A percentile compares a stretch with the other conserved stretches of the same genome.
These are phyloP conservation scores for Magnolia changhungtana DNA, from an alignment of 164 flowering plant species.

Conservation along the genomic window DNA sequence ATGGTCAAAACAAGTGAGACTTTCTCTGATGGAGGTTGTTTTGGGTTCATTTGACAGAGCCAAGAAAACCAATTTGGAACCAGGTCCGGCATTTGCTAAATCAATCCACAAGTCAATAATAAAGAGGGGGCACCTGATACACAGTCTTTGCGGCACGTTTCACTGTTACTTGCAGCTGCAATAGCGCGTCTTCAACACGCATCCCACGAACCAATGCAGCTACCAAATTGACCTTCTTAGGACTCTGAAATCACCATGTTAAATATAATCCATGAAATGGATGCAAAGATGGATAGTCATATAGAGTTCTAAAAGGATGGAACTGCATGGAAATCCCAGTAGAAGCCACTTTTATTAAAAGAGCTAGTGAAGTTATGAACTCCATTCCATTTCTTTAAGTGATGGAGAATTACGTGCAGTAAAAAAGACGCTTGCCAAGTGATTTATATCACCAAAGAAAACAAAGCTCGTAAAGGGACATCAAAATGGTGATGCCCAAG, in stretches of 20 bases:
- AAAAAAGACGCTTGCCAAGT: no score
- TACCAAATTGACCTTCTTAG: constrained; percentile 92
- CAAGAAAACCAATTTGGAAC: not conserved
- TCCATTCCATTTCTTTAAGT: no score
- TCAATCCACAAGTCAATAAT: not conserved
- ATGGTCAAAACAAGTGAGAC: not conserved
- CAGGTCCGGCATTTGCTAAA: not conserved
- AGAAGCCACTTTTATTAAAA: not conserved
- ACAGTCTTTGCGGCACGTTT: constrained; percentile 91
- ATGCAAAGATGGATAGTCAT: not conserved
- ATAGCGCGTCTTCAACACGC: constrained; percentile 96
- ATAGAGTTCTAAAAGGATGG: not conserved
- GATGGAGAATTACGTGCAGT: no score
- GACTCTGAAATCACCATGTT: constrained; percentile 57
- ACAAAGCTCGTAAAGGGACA: no score
- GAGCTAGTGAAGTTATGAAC: no score
- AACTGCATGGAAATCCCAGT: not conserved
- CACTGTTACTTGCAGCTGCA: constrained; percentile 87
- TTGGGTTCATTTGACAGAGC: not conserved
- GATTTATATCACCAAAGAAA: no score
- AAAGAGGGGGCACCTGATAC: constrained; percentile 56
- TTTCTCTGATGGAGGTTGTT: not conserved
- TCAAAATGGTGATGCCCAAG: no score
- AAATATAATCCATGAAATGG: not conserved
- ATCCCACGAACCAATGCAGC: constrained; percentile 95